A percentile compares a stretch with the other conserved stretches of the same genome.
These are phyloP conservation scores for Saccharomycopsis sp. DNA, from an alignment of 805 yeast genomes.

Conservation along the genomic window DNA sequence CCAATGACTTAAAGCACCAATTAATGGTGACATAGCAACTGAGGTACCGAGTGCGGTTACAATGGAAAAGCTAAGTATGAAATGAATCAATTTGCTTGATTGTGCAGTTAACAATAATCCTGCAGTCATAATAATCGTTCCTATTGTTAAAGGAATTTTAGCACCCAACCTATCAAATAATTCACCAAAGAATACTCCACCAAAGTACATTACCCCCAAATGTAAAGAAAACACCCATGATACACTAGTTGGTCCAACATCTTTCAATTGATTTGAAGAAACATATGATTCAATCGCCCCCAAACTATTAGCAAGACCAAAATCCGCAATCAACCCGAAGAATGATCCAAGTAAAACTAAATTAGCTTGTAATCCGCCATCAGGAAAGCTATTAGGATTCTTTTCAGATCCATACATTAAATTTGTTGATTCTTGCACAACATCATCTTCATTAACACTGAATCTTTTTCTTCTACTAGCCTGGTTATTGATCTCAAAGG, in stretches of 20 bases:
- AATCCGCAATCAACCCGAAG: slow-evolving; percentile 44
- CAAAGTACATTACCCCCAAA: slow-evolving; percentile 43
- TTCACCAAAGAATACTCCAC: slow-evolving; percentile 50
- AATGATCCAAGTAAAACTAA: slow-evolving; percentile 50
- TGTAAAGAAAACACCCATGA: slow-evolving; percentile 67
- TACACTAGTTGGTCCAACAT: slow-evolving; percentile 41
- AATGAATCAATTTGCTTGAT: slow-evolving; percentile 49
- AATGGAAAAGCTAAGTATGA: slow-evolving; percentile 51
- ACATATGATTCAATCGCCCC: slow-evolving; percentile 60
- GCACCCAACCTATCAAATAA: slow-evolving; percentile 60
- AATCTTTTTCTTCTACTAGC: too few species aligned
- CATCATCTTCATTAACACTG: too few species aligned
- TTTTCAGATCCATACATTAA: too few species aligned
- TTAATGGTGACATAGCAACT: slow-evolving; percentile 51
- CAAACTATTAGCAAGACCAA: slow-evolving; percentile 50
- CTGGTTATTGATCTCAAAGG: too few species aligned
- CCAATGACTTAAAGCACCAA: slow-evolving; percentile 63
- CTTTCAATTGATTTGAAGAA: slow-evolving; percentile 46
- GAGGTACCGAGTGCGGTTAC: slow-evolving; percentile 55
- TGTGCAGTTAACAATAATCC: slow-evolving; percentile 56
- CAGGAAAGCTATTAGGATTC: slow-evolving; percentile 47
- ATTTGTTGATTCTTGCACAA: too few species aligned
- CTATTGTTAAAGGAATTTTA: slow-evolving; percentile 35
- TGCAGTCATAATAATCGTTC: slow-evolving; percentile 39
- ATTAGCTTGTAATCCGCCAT: slow-evolving; percentile 55